phyloP scores from a whole-genome alignment of 1,284 basidiomycete species.

The Fomes fomentarius region DNA sequence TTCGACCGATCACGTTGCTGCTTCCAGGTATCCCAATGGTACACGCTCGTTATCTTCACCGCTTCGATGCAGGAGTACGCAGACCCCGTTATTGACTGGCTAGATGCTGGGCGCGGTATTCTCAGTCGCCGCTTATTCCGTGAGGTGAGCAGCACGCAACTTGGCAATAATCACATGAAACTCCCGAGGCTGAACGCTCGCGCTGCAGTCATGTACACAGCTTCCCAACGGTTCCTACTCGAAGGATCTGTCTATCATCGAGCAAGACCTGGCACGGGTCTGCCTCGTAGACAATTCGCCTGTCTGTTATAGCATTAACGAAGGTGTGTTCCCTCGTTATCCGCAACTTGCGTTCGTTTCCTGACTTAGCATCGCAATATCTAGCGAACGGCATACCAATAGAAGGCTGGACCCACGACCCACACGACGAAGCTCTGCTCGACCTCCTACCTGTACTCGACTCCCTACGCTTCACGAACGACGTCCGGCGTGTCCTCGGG shows the following conservation, averaged over 20 bases:
- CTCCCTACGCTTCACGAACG: slow-evolving; percentile 92
- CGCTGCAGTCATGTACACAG: slow-evolving; percentile 82
- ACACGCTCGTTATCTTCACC: slow-evolving; percentile 98
- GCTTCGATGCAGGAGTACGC: slow-evolving; percentile 99
- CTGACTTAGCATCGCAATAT: background rate
- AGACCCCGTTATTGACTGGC: slow-evolving; percentile 99
- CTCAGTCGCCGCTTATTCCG: slow-evolving; percentile 89
- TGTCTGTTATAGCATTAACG: slow-evolving; percentile 89
- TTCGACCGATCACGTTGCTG: slow-evolving; percentile 1
- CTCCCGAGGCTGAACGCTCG: slow-evolving; percentile 6
- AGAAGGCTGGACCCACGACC: slow-evolving; percentile 99
- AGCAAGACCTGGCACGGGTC: slow-evolving; percentile 87
- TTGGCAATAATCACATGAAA: slow-evolving; percentile 1
- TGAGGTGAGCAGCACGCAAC: slow-evolving; percentile 60
- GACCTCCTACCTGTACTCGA: slow-evolving; percentile 96
- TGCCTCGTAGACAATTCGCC: slow-evolving; percentile 98
- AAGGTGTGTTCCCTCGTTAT: slow-evolving; percentile 59
- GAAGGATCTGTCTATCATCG: slow-evolving; percentile 90
- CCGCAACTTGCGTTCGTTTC: background rate
- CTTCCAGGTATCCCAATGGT: slow-evolving; percentile 92
- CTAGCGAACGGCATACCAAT: slow-evolving; percentile 96
- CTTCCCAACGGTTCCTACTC: slow-evolving; percentile 92
- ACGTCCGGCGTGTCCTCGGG: slow-evolving; percentile 92
- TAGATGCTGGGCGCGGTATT: slow-evolving; percentile 93
- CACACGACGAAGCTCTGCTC: slow-evolving; percentile 93